phyloP scores from a whole-genome alignment of 2,329 filamentous ascomycete species.

The Phaeosphaeriaceae sp. region DNA sequence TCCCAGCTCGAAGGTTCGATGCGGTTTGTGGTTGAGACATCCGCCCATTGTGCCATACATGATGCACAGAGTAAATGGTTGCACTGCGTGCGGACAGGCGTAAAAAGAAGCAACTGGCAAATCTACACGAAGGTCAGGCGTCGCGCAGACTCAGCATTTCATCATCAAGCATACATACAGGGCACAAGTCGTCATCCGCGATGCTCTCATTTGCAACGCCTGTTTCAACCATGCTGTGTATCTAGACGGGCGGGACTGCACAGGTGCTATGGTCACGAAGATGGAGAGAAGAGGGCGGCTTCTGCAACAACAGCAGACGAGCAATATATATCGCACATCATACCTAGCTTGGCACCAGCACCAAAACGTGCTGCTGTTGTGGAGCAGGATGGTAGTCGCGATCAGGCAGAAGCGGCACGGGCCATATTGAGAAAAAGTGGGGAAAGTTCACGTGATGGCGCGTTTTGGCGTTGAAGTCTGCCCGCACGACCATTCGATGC shows the following conservation, averaged over 20 bases:
- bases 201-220: constrained; percentile 23
- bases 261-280: background rate
- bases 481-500: background rate
- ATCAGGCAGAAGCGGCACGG: background rate
- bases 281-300: background rate
- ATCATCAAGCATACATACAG: constrained; percentile 22
- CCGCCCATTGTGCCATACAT: constrained; percentile 57
- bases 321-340: background rate
- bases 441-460: background rate
- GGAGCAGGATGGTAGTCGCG: background rate
- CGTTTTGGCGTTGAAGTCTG: background rate
- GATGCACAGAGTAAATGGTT: constrained; percentile 53
- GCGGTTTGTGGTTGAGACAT: constrained; percentile 44
- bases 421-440: background rate
- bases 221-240: constrained; percentile 18
- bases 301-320: background rate
- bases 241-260: background rate
- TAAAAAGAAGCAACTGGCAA: constrained; percentile 53
- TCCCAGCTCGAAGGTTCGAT: constrained; percentile 48
- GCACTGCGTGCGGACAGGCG: constrained; percentile 53
- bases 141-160: background rate
- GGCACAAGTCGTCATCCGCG: constrained; percentile 53
- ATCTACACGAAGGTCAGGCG: constrained; percentile 30
- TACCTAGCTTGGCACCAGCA: background rate
- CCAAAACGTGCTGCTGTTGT: background rate